Percentiles rank a stretch among this genome's conserved stretches.
Evolutionary conservation across 192 early-diverging fungal genomes (phyloP).

Genomic region (Oehlia diaphana): DNA sequence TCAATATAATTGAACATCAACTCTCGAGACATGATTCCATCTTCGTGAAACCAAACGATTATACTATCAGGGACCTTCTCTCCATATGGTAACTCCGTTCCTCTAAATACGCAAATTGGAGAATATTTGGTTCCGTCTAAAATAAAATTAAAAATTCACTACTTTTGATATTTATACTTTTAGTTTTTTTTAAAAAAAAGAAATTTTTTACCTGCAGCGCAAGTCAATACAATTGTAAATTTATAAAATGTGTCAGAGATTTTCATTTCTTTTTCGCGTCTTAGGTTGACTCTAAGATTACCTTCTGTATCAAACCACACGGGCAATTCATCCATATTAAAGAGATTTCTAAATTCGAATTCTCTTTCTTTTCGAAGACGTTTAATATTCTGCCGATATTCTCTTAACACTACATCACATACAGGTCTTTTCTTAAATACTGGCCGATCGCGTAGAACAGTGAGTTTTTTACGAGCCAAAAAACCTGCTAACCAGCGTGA

Average conservation of each 20-base stretch:
- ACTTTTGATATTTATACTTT: background rate
- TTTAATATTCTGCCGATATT: background rate
- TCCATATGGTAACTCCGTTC: background rate
- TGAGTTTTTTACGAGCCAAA: background rate
- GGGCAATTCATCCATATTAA: conserved; percentile 13
- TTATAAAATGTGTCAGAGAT: background rate
- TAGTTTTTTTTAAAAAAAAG: background rate
- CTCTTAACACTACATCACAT: background rate
- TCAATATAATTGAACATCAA: background rate
- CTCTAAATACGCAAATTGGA: conserved; percentile 13
- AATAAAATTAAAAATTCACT: background rate
- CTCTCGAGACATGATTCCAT: conserved; percentile 1
- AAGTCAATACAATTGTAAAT: background rate
- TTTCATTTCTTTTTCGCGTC: background rate
- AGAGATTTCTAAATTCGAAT: background rate
- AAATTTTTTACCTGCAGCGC: background rate
- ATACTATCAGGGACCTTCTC: background rate
- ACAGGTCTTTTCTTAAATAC: background rate
- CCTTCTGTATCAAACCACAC: background rate
- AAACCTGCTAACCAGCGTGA: conserved; percentile 4
- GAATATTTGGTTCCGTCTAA: conserved; percentile 4
- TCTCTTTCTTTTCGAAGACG: background rate
- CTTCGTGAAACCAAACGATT: conserved; percentile 12
- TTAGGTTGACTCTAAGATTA: background rate
- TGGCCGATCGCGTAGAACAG: background rate